A percentile compares a stretch with the other conserved stretches of the same genome.
Conservation (phyloP, 805 yeast species). For the Ogataea zsoltii region DNA sequence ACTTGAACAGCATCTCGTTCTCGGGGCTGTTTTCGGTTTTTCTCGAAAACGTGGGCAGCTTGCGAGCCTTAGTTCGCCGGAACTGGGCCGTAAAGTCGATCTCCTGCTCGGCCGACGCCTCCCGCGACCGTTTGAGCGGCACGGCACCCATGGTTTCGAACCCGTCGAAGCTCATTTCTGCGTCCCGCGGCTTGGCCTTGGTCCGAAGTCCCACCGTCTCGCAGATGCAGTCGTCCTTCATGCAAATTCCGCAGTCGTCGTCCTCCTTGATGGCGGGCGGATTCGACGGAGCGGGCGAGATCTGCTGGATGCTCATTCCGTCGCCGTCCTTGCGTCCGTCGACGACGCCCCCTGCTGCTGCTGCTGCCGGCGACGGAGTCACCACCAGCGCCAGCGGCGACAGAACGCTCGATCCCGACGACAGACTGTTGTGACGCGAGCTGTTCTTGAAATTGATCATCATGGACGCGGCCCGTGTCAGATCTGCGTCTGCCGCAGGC, state of each 20-base stretch:
- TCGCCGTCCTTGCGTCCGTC: conserved; percentile 10
- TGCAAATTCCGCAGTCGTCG: conserved; percentile 63
- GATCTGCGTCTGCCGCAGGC: conserved; percentile 19
- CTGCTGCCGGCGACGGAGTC: conserved; percentile 4
- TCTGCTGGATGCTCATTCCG: conserved; percentile 19
- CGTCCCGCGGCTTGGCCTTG: conserved; percentile 8
- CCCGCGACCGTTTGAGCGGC: conserved; percentile 45
- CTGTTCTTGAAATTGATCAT: conserved; percentile 32
- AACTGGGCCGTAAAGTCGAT: conserved; percentile 57
- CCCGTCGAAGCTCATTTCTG: conserved; percentile 13
- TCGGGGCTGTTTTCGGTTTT: conserved; percentile 14
- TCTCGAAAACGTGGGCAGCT: conserved; percentile 26
- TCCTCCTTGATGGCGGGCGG: conserved; percentile 17
- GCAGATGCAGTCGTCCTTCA: conserved; percentile 68
- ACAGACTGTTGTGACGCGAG: conserved; percentile 25
- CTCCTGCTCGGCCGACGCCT: conserved; percentile 34
- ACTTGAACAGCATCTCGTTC: conserved; percentile 28
- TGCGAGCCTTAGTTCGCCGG: conserved; percentile 31
- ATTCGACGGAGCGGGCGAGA: conserved; percentile 55
- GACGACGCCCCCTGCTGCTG: conserved; percentile 1
- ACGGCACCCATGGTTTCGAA: conserved; percentile 70
- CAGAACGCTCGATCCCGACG: conserved; percentile 20
- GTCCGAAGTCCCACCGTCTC: conserved; percentile 49
- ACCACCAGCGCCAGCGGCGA: conserved; percentile 16
- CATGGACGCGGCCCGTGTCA: conserved; percentile 31